Base-by-base conservation (phyloP, 352 stramenopile species). In the Phytophthora boehmeriae region DNA sequence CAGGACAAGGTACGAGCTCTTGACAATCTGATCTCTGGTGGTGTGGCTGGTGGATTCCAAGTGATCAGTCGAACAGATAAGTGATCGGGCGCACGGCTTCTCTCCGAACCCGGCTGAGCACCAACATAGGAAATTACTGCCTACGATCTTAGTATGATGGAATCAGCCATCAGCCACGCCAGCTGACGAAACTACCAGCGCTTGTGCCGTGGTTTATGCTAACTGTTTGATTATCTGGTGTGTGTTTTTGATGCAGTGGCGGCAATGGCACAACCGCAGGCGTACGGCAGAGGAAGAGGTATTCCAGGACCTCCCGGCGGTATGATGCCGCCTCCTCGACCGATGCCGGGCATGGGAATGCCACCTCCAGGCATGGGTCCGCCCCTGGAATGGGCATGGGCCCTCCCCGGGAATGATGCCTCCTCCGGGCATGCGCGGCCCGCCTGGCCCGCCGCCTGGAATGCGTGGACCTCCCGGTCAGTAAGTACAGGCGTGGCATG, bases 71-170 rank as follows among this genome's bases (percentile, higher is more conserved):
- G 83, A 93, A 95, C 84, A 90, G 83, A 93, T 95, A 95, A 83
- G 80, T 68, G 80, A 90, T 62, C 72, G 80, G 77, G 75, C 41
- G 80, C 39, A 75, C 79, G 78, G 80, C 66, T 88, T 71, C 48
- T 59, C 41, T 83, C 80, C 85, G 85, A 93, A 91, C 85, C 78
- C 74, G 69, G 63, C 62, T 87, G 76, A 86, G 73, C 78, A 86
- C 67, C 43, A 63, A 59, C 23, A 71, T 64, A 73, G 55, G 59
- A 83, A 82, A 74, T 57, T 89, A 89, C 78, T 92, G 82, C 81
- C 76, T 86, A 76, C 67, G 79, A 92, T 91, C 84, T 93, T 91
- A 91, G 80, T 76, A 89, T 95, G 84, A 93, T 96, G 82, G 86
- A 72, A 32, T 22, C 48, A 39, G 36, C 38, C n/a, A n/a, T 46